Base-by-base conservation (phyloP, 805 yeast species). In the Myxozyma melibiosi region DNA sequence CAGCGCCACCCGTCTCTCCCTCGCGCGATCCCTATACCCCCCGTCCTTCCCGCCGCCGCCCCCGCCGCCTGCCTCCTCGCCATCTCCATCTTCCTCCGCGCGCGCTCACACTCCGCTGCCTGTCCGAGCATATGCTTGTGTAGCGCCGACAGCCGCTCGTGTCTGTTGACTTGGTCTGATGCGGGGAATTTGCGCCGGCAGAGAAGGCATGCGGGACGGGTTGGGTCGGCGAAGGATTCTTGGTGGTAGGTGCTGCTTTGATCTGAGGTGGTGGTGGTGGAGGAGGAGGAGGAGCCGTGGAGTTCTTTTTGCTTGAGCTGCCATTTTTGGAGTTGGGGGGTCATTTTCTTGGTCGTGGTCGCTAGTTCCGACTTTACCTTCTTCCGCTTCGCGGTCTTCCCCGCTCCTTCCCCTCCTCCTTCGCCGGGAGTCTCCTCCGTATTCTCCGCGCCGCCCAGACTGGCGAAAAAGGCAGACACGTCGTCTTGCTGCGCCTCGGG, bases 281-380 rank as follows among this genome's bases (percentile, higher is more conserved):
- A 31, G 13, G 24, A 6, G 35, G 8, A 4, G 4, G 48, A 18
- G 5, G 43, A 24, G 9, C 59, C 64, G 46, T 51, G 64, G 6
- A 61, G 54, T 40, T 61, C 64, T 4, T 46, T 42, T n/a, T 61
- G 64, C 35, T 61, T 53, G 25, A n/a, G 25, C 27, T 58, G 63
- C 64, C 64, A 61, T 34, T 38, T 51, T 38, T 58, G 59, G 4
- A 61, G 51, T 33, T 54, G 62, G n/a, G 64, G 63, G 3, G 64
- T 57, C 64, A 60, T 60, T 42, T 50, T 45, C 20, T 34, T 31
- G 14, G 31, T 14, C 27, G 25, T 20, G 9, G 22, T 18, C 18
- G 22, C 6, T 14, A 16, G 33, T 9, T 14, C 28, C 31, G 28
- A 48, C 38, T 44, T 51, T 18, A 35, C 56, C 52, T 56, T 53